Evolutionary conservation across 1,284 basidiomycete species (phyloP).

Genomic region (Malassezia psittaci): DNA sequence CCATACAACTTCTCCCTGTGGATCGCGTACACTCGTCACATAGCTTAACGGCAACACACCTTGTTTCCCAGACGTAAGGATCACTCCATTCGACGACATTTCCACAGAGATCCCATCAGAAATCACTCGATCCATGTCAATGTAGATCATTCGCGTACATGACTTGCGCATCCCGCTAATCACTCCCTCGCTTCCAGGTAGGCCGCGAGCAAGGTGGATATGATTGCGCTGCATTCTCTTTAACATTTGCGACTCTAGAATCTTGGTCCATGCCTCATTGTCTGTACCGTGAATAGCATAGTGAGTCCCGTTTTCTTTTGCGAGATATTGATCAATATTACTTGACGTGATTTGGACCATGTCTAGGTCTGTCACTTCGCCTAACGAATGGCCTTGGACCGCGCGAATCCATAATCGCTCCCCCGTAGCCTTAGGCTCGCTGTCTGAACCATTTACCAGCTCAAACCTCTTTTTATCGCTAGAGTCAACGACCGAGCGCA

Average conservation of each 20-base stretch:
- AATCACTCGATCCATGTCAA: conserved; percentile 63
- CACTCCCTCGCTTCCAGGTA: conserved; percentile 55
- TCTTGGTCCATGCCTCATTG: conserved; percentile 50
- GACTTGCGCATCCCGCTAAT: conserved; percentile 66
- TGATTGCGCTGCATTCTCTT: conserved; percentile 78
- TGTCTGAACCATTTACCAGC: conserved; percentile 25
- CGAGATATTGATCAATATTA: conserved; percentile 18
- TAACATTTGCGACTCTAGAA: conserved; percentile 55
- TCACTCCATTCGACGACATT: conserved; percentile 70
- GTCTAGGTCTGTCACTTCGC: conserved; percentile 20
- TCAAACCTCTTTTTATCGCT: conserved; percentile 45
- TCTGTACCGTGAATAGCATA: conserved; percentile 37
- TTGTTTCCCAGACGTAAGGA: conserved; percentile 62
- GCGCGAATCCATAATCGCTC: conserved; percentile 55
- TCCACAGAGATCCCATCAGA: conserved; percentile 61
- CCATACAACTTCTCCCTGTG: conserved; percentile 27
- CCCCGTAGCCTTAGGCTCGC: conserved; percentile 1
- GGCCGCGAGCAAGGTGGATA: conserved; percentile 68
- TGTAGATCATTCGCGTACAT: conserved; percentile 63
- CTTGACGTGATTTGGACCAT: conserved; percentile 19
- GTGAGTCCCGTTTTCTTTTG: not conserved
- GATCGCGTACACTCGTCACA: conserved; percentile 24
- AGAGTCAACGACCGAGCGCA: conserved; percentile 21
- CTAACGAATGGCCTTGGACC: conserved; percentile 81
- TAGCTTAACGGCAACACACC: conserved; percentile 21